A percentile compares a stretch with the other conserved stretches of the same genome.
phyloP scores from a whole-genome alignment of 2,329 filamentous ascomycete genomes.

The Pyrenochaeta sp. region DNA sequence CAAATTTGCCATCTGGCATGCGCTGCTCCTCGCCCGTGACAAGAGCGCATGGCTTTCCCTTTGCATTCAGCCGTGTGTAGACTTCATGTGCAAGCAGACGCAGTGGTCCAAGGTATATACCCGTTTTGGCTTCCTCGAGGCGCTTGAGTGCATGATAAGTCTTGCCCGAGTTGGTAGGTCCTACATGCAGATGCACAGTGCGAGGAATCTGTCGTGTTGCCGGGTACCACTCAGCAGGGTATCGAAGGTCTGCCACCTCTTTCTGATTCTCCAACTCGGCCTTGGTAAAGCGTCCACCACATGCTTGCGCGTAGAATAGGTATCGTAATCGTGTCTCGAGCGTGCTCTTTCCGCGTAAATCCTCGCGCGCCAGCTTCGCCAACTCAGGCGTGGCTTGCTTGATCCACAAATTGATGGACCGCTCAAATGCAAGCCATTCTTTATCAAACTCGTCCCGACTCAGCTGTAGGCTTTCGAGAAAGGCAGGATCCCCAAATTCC shows the following conservation, averaged over 20 bases:
- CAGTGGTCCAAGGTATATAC: slow-evolving; percentile 90
- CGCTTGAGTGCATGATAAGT: slow-evolving; percentile 92
- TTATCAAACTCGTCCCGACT: slow-evolving; percentile 29
- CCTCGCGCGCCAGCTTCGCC: slow-evolving; percentile 16
- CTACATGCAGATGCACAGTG: slow-evolving; percentile 90
- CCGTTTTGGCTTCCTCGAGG: slow-evolving; percentile 76
- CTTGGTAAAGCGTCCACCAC: slow-evolving; percentile 44
- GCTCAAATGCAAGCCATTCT: slow-evolving; percentile 38
- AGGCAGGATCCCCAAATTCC: slow-evolving; percentile 25
- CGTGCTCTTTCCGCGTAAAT: slow-evolving; percentile 15
- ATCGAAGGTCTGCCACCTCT: slow-evolving; percentile 79
- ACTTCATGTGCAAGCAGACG: slow-evolving; percentile 92
- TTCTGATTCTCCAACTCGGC: slow-evolving; percentile 50
- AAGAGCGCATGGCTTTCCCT: slow-evolving; percentile 78
- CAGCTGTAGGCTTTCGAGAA: slow-evolving; percentile 40
- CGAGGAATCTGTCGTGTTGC: slow-evolving; percentile 81
- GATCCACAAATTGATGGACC: slow-evolving; percentile 29
- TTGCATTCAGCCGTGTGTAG: slow-evolving; percentile 84
- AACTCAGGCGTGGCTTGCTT: slow-evolving; percentile 30
- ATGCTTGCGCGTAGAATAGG: slow-evolving; percentile 65
- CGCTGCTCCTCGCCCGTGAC: slow-evolving; percentile 92
- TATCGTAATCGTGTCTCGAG: slow-evolving; percentile 69
- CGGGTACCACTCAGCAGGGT: slow-evolving; percentile 91
- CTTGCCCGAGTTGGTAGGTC: slow-evolving; percentile 97
- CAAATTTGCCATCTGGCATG: slow-evolving; percentile 61